Evolutionary conservation across 495 filamentous ascomycete genomes (phyloP).

Genomic region (Xylaria bambusicola): DNA sequence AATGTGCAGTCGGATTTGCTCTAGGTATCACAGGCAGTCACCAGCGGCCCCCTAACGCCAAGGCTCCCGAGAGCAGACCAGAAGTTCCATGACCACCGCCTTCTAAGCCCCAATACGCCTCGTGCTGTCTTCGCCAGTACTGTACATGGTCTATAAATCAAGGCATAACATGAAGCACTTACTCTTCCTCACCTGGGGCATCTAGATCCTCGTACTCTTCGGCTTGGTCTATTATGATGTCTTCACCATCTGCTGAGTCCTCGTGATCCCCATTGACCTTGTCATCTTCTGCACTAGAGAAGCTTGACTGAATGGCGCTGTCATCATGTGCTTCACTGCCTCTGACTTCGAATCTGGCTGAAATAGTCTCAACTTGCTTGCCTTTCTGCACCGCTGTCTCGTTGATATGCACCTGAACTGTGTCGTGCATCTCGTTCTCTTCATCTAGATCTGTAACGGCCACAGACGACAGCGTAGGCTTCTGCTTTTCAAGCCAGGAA

Average conservation of each 20-base stretch:
- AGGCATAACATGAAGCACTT: slow-evolving; percentile 1
- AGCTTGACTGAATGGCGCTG: slow-evolving; percentile 11
- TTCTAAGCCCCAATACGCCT: slow-evolving; percentile 13
- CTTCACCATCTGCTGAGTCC: not conserved
- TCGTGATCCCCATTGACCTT: not conserved
- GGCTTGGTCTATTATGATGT: slow-evolving; percentile 24
- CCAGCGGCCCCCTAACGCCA: slow-evolving; percentile 12
- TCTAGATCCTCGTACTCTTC: slow-evolving; percentile 28
- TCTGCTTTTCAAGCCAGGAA: slow-evolving; percentile 43
- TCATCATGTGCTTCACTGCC: slow-evolving; percentile 1
- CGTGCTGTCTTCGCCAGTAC: not conserved
- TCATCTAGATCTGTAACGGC: slow-evolving; percentile 29
- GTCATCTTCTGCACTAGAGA: slow-evolving; percentile 7
- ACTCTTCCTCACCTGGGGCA: slow-evolving; percentile 32
- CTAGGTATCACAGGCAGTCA: slow-evolving; percentile 11
- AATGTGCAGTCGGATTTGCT: not conserved
- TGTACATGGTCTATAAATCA: slow-evolving; percentile 7
- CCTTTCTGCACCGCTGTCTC: slow-evolving; percentile 37
- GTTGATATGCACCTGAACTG: slow-evolving; percentile 41
- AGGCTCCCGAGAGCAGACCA: slow-evolving; percentile 7
- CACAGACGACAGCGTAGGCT: slow-evolving; percentile 26
- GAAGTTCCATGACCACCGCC: slow-evolving; percentile 3
- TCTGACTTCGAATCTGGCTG: slow-evolving; percentile 24
- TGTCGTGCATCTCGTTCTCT: slow-evolving; percentile 39
- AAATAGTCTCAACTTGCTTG: slow-evolving; percentile 29